phyloP scores from a whole-genome alignment of 257 asterid genomes.

The Solanum okadae region DNA sequence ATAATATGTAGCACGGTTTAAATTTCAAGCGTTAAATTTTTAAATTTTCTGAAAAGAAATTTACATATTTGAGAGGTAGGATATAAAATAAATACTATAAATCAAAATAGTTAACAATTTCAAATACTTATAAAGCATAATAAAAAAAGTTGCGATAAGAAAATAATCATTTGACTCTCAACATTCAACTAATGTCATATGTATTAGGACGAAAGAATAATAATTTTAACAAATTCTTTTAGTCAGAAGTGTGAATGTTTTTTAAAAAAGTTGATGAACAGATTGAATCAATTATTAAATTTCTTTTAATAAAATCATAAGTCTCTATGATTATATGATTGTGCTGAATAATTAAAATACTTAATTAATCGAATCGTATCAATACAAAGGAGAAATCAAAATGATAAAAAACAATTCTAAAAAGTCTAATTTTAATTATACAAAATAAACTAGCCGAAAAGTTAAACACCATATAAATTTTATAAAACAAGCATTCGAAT shows the following conservation, averaged over 20 bases:
- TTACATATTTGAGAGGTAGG: background rate
- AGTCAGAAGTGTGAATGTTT: background rate
- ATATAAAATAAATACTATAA: background rate
- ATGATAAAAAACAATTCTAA: background rate
- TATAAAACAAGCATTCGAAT: background rate
- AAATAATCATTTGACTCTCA: background rate
- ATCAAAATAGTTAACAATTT: background rate
- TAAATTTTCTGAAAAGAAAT: background rate
- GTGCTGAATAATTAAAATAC: accelerated
- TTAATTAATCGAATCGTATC: background rate
- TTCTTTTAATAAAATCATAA: background rate
- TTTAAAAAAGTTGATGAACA: background rate
- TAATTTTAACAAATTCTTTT: background rate
- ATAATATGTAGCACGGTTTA: background rate
- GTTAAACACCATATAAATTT: background rate
- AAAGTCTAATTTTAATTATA: background rate
- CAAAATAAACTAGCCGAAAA: background rate
- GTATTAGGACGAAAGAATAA: background rate
- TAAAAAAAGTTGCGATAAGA: accelerated
- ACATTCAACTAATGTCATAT: background rate
- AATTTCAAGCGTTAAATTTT: background rate
- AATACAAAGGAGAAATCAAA: background rate
- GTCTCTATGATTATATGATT: background rate
- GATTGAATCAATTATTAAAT: background rate
- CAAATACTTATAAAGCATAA: background rate